phyloP scores from a whole-genome alignment of 2,329 filamentous ascomycete species.

The Trichoderma endophyticum region DNA sequence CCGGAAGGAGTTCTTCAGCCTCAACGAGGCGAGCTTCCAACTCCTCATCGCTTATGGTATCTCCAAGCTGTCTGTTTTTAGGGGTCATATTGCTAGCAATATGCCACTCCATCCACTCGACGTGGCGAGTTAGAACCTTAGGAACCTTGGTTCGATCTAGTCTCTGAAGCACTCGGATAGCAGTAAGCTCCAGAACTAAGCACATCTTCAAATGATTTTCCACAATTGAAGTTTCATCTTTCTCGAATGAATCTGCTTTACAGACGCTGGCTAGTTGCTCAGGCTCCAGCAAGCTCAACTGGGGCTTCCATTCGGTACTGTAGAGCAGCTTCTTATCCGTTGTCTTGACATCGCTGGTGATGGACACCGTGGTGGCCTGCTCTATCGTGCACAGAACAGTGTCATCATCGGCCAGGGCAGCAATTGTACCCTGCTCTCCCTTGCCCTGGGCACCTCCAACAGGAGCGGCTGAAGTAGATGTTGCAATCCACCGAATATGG shows the following conservation, averaged over 20 bases:
- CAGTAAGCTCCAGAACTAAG: not conserved
- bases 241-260: slow-evolving; percentile 21
- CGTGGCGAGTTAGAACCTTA: not conserved
- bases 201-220: not conserved
- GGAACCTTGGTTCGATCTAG: not conserved
- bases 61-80: not conserved
- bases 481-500: not conserved
- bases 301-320: slow-evolving; percentile 37
- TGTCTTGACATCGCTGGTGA: slow-evolving; percentile 16
- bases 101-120: not conserved
- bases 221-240: slow-evolving; percentile 24
- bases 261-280: slow-evolving; percentile 28
- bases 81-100: not conserved
- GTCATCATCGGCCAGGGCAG: not conserved
- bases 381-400: slow-evolving; percentile 28
- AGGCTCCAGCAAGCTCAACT: slow-evolving; percentile 35
- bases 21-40: not conserved
- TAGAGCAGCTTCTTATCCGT: slow-evolving; percentile 32
- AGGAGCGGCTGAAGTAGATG: slow-evolving; percentile 27
- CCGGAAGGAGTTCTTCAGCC: not conserved
- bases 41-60: not conserved
- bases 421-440: not conserved
- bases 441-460: not conserved
- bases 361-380: slow-evolving; percentile 26
- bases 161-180: not conserved